These are phyloP conservation scores for Hymenoscyphus repandus DNA, from an alignment of 2,329 filamentous ascomycete genomes.

Conservation along the genomic window DNA sequence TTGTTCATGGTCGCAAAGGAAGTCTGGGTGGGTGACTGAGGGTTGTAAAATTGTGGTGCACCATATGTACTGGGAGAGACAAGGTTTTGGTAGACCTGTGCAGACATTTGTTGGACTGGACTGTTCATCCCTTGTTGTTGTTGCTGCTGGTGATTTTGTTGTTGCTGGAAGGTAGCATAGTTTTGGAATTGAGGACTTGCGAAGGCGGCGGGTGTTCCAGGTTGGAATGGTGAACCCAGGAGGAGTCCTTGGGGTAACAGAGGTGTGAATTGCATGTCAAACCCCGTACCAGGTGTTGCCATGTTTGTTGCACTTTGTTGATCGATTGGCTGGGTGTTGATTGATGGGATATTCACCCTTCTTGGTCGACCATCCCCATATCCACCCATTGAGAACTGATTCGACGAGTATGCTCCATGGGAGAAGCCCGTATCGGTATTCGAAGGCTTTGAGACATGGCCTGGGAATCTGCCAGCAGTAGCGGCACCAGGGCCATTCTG, in stretches of 20 bases:
- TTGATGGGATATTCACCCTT: conserved; percentile 79
- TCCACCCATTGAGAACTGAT: conserved; percentile 63
- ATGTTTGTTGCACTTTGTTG: conserved; percentile 59
- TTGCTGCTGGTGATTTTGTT: conserved; percentile 46
- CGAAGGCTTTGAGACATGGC: conserved; percentile 73
- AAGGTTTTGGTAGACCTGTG: conserved; percentile 77
- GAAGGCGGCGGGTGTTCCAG: conserved; percentile 85
- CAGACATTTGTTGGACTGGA: conserved; percentile 74
- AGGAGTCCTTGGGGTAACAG: conserved; percentile 91
- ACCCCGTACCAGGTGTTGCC: conserved; percentile 80
- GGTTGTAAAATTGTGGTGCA: conserved; percentile 73
- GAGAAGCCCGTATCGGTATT: conserved; percentile 86
- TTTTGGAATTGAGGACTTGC: conserved; percentile 87
- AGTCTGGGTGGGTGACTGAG: conserved; percentile 80
- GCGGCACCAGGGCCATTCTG: conserved; percentile 52
- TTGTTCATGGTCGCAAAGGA: conserved; percentile 45
- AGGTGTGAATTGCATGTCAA: conserved; percentile 98
- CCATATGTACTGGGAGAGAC: conserved; percentile 82
- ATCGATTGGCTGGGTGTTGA: conserved; percentile 74
- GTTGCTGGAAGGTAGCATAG: conserved; percentile 69
- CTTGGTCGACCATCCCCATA: conserved; percentile 85
- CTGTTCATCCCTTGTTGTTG: conserved; percentile 58
- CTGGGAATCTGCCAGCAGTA: conserved; percentile 56
- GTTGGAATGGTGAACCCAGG: conserved; percentile 93
- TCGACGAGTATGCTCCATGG: conserved; percentile 85